Conservation (phyloP, 805 yeast species). For the Barnettozyma salicaria region DNA sequence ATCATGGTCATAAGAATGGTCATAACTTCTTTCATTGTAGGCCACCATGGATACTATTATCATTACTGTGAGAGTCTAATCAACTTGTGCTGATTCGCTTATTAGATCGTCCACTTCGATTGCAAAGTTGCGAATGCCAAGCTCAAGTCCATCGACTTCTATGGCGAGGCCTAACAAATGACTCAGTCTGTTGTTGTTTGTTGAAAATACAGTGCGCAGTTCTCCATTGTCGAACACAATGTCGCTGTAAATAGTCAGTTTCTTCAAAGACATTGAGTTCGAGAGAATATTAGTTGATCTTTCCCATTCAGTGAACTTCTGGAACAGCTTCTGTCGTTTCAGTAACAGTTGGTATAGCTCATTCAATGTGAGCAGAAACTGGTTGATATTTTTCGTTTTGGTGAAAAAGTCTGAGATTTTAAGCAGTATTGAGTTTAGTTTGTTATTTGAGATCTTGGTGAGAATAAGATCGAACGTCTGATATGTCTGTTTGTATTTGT, state of each 20-base stretch:
- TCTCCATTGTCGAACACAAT: slow-evolving; percentile 7
- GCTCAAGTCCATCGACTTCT: slow-evolving; percentile 5
- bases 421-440: slow-evolving; percentile 16
- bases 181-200: slow-evolving; percentile 1
- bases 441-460: slow-evolving; percentile 19
- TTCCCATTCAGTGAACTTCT: not conserved
- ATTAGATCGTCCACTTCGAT: slow-evolving; percentile 1
- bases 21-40: no score
- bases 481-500: slow-evolving; percentile 11
- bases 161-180: slow-evolving; percentile 1
- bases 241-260: slow-evolving; percentile 4
- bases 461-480: slow-evolving; percentile 11
- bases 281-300: not conserved
- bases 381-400: slow-evolving; percentile 19
- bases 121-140: slow-evolving; percentile 4
- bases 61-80: no score
- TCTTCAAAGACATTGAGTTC: slow-evolving; percentile 3
- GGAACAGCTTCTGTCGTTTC: slow-evolving; percentile 10
- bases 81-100: no score
- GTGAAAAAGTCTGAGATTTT: slow-evolving; percentile 9
- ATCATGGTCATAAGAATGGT: no score
- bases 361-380: slow-evolving; percentile 18
- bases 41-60: no score
- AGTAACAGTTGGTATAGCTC: slow-evolving; percentile 13
- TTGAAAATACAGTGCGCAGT: slow-evolving; percentile 3